Conservation (phyloP, 2,329 filamentous ascomycete genomes). For the Trematosphaeria pertusa region DNA sequence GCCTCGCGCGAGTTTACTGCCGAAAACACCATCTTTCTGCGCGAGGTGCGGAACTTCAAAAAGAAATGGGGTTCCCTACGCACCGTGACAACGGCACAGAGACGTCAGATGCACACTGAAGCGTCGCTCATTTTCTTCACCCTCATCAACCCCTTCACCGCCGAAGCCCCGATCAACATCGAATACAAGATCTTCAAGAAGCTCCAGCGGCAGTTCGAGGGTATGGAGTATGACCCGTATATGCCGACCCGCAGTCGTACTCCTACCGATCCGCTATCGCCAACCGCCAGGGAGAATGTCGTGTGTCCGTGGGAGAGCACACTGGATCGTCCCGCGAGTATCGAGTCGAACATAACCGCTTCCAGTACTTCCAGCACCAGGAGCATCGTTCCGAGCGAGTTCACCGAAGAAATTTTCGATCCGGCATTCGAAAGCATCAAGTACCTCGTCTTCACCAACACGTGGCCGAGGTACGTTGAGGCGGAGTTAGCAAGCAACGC, state of each 20-base stretch:
- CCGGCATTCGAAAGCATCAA: conserved; percentile 47
- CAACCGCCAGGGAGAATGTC: conserved; percentile 39
- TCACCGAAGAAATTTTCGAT: conserved; percentile 43
- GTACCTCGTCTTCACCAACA: conserved; percentile 48
- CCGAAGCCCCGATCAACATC: conserved; percentile 48
- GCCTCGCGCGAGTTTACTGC: conserved; percentile 46
- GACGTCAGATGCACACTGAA: conserved; percentile 46
- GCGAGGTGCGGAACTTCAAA: conserved; percentile 48
- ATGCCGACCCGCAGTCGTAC: conserved; percentile 31
- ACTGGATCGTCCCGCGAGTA: conserved; percentile 39
- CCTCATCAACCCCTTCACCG: conserved; percentile 47
- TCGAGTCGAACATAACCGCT: conserved; percentile 33
- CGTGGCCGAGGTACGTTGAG: conserved; percentile 46
- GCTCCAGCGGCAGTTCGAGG: conserved; percentile 39
- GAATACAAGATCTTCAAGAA: conserved; percentile 49
- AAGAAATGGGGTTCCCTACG: conserved; percentile 40
- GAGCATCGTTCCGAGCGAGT: conserved; percentile 44
- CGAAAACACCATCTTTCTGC: conserved; percentile 48
- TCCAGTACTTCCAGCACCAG: conserved; percentile 30
- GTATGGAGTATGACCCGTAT: conserved; percentile 46
- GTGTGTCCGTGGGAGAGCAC: conserved; percentile 48
- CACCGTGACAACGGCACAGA: conserved; percentile 38
- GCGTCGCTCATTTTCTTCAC: conserved; percentile 48
- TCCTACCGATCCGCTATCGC: conserved; percentile 30
- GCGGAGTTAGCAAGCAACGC: conserved; percentile 36